A percentile compares a stretch with the other conserved stretches of the same genome.
Evolutionary conservation across 768 basidiomycete species (phyloP).

Genomic region (Leccinum incarnatum): DNA sequence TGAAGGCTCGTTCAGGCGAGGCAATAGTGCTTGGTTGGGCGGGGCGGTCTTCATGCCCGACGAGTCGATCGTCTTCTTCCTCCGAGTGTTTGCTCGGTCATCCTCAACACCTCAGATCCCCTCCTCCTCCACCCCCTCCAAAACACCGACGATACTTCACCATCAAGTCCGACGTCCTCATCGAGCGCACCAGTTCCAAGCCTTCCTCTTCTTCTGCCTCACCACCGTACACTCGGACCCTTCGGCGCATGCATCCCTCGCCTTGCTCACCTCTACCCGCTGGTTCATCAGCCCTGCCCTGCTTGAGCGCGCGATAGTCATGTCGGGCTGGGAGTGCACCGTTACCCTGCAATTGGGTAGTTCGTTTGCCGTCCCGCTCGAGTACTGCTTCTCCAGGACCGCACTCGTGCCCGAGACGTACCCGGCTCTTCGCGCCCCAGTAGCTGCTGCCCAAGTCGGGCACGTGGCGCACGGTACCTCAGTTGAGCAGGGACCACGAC

Average conservation of each 20-base stretch:
- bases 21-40: too few species aligned
- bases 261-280: slow-evolving; percentile 72
- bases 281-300: slow-evolving; percentile 90
- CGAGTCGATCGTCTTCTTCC: too few species aligned
- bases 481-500: slow-evolving; percentile 69
- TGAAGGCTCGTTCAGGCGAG: too few species aligned
- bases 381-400: slow-evolving; percentile 53
- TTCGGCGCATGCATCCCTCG: slow-evolving; percentile 58
- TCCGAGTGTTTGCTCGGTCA: too few species aligned
- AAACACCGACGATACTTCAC: slow-evolving; percentile 50
- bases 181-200: slow-evolving; percentile 87
- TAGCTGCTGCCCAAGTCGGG: slow-evolving; percentile 33
- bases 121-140: too few species aligned
- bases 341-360: slow-evolving; percentile 55
- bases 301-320: slow-evolving; percentile 58
- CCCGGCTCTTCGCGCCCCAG: slow-evolving; percentile 10
- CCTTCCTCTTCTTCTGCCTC: slow-evolving; percentile 53
- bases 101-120: too few species aligned
- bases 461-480: slow-evolving; percentile 51
- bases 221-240: slow-evolving; percentile 46
- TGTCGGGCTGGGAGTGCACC: slow-evolving; percentile 76
- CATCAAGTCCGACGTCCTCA: slow-evolving; percentile 74
- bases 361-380: slow-evolving; percentile 49
- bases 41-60: too few species aligned
- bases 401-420: slow-evolving; percentile 43